A percentile compares a stretch with the other conserved stretches of the same genome.
Conservation (phyloP, 306 rosid species). For the Adenanthera pavonina region DNA sequence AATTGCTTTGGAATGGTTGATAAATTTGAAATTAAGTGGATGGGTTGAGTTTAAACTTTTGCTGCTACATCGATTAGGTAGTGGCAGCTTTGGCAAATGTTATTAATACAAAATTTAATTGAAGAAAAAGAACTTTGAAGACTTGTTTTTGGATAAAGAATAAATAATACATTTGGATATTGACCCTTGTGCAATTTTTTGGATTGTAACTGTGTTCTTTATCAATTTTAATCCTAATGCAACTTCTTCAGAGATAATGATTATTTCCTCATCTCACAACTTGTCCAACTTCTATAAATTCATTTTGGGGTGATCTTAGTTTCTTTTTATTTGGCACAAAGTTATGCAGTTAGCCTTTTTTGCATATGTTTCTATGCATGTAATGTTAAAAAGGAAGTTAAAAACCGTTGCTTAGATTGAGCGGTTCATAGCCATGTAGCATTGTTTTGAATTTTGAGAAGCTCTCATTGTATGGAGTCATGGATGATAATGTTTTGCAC, state of each 20-base stretch:
- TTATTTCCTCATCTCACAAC: not conserved
- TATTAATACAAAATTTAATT: not conserved
- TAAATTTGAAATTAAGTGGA: conserved; percentile 5
- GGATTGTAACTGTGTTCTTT: not conserved
- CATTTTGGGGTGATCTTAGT: conserved; percentile 7
- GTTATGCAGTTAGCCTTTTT: not conserved
- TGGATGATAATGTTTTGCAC: not conserved
- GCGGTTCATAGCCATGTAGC: not conserved
- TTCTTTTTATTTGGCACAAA: not conserved
- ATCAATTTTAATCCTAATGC: not conserved
- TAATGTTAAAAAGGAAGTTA: not conserved
- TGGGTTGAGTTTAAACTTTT: conserved; percentile 10
- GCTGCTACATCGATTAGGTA: conserved; percentile 11
- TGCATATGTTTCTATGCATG: not conserved
- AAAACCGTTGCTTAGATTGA: not conserved
- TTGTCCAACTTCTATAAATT: not conserved
- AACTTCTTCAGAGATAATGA: not conserved
- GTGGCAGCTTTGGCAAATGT: not conserved
- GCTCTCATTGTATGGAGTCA: not conserved
- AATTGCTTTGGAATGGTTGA: conserved; percentile 28
- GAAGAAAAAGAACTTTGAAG: not conserved
- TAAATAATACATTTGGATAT: not conserved
- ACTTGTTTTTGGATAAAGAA: not conserved
- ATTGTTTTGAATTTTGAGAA: not conserved
- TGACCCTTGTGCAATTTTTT: not conserved